Evolutionary conservation across 495 filamentous ascomycete species (phyloP).

Genomic region (Clohesyomyces aquaticus): DNA sequence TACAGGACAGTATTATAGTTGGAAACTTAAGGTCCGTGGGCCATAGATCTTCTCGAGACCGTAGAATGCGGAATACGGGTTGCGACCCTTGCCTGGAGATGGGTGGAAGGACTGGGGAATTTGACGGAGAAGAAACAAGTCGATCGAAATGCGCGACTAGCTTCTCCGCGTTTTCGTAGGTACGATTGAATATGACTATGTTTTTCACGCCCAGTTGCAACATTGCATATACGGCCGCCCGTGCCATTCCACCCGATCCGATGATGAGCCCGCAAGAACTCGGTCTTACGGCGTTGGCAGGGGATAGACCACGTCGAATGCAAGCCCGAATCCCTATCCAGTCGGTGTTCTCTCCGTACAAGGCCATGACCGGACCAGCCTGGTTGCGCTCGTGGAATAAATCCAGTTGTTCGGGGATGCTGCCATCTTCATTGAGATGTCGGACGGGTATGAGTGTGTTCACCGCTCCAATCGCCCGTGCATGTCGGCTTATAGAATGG

Average conservation of each 20-base stretch:
- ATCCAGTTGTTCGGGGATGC: constrained; percentile 65
- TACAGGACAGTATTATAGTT: constrained; percentile 76
- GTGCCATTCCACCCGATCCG: constrained; percentile 81
- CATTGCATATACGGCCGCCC: constrained; percentile 78
- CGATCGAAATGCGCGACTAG: constrained; percentile 73
- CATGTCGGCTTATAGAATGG: constrained; percentile 72
- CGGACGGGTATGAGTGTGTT: constrained; percentile 81
- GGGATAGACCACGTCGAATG: constrained; percentile 74
- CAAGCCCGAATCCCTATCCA: constrained; percentile 76
- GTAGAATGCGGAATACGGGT: constrained; percentile 55
- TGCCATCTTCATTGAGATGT: constrained; percentile 59
- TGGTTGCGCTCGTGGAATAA: constrained; percentile 68
- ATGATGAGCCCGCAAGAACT: constrained; percentile 72
- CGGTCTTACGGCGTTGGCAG: constrained; percentile 73
- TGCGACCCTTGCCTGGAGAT: constrained; percentile 7
- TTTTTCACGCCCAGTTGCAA: constrained; percentile 76
- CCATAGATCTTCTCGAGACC: constrained; percentile 65
- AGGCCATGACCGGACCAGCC: constrained; percentile 64
- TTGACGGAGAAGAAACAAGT: constrained; percentile 23
- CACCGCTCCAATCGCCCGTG: constrained; percentile 77
- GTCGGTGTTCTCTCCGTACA: constrained; percentile 86
- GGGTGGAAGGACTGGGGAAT: constrained; percentile 7
- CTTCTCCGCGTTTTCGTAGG: constrained; percentile 60
- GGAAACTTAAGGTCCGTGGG: constrained; percentile 65
- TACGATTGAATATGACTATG: constrained; percentile 81